Evolutionary conservation across 129 eudicot genomes (phyloP).

Genomic region (Centaurea solstitialis): DNA sequence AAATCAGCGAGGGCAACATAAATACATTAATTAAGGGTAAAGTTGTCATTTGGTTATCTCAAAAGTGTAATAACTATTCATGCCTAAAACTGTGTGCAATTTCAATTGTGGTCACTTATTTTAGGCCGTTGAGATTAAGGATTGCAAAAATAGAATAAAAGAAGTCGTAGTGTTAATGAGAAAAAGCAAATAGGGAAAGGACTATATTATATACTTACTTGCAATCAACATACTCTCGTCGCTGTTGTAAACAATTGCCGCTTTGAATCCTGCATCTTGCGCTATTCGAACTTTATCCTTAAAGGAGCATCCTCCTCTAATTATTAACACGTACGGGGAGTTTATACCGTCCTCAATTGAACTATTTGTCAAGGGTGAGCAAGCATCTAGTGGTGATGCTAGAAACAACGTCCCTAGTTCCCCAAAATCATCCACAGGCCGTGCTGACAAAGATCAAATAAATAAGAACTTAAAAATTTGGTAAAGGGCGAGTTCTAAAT

Average conservation of each 20-base stretch:
- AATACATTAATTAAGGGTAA: no score
- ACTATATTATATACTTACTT: conserved; percentile 50
- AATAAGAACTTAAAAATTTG: neutral
- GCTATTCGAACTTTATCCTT: conserved; percentile 75
- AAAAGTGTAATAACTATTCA: neutral
- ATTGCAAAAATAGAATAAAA: neutral
- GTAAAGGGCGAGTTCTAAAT: neutral
- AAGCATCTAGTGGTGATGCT: conserved; percentile 75
- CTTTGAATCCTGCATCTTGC: conserved; percentile 69
- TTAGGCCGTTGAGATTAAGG: neutral
- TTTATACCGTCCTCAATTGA: conserved; percentile 11
- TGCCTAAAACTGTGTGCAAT: no score
- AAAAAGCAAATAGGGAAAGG: neutral
- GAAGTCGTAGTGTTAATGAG: neutral
- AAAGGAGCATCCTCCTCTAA: conserved; percentile 71
- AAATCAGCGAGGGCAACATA: no score
- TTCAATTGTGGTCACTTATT: neutral
- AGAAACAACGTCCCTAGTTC: conserved; percentile 27
- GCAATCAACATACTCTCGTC: conserved; percentile 55
- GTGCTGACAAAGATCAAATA: neutral
- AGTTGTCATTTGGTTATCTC: neutral
- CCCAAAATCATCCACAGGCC: neutral
- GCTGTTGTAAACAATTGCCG: conserved; percentile 59
- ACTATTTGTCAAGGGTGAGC: conserved; percentile 50
- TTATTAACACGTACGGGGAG: conserved; percentile 50